These are phyloP conservation scores for Sequoia sempervirens DNA, from an alignment of 75 land plant species.

Conservation along the genomic window DNA sequence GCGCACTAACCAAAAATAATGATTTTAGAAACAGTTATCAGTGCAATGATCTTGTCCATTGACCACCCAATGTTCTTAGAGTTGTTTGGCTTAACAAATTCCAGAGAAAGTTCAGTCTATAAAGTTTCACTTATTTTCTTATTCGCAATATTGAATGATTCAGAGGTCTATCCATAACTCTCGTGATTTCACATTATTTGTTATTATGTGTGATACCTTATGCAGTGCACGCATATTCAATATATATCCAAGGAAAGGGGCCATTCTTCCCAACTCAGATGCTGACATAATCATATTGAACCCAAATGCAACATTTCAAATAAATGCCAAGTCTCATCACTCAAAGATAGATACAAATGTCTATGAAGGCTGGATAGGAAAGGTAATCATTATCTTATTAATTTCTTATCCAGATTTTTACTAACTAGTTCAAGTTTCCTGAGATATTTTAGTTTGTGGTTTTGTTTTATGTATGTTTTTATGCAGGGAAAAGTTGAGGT, in stretches of 20 bases:
- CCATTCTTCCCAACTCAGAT: constrained; percentile 87
- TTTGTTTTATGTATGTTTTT: constrained; percentile 4
- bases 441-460: neutral
- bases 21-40: neutral
- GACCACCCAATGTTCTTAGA: neutral
- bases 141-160: neutral
- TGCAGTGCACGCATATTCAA: constrained; percentile 93
- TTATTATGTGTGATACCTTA: neutral
- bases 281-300: constrained; percentile 89
- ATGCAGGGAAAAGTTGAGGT: constrained; percentile 88
- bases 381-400: constrained; percentile 50
- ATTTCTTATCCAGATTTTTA: neutral
- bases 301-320: constrained; percentile 71
- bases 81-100: neutral
- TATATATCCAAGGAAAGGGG: constrained; percentile 95
- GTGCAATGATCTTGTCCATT: neutral
- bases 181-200: neutral
- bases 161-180: neutral
- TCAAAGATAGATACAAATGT: constrained; percentile 90
- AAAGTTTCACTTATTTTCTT: neutral
- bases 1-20: neutral
- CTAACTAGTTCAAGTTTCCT: neutral
- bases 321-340: constrained; percentile 72
- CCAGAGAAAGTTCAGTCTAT: neutral
- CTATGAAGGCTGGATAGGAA: constrained; percentile 77